Base-by-base conservation (phyloP, 306 rosid species). In the Vigna trinervia region DNA sequence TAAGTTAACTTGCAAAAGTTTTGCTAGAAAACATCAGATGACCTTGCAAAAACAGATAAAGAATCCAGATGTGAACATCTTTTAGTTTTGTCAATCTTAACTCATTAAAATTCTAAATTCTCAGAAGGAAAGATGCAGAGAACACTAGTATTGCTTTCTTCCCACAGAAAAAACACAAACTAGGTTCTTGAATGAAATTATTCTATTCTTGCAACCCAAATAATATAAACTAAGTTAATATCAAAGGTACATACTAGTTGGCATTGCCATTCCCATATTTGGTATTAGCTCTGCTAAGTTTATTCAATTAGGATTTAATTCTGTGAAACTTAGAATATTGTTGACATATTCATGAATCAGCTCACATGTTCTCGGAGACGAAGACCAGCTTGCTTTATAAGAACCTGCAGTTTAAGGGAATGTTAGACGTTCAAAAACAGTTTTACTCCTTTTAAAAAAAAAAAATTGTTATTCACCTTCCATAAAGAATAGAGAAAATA, bases 341-440 rank as follows among this genome's bases (percentile, higher is more conserved):
- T 71, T n/a, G 12, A 63, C 48, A 48, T 22, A 48, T 74, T 64
- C 8, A 59, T 6, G 41, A 23, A 79, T 78, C 58, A 52, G 76
- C 93, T 89, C 87, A 95, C 98, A 87, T 89, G 89, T 71, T 88
- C 92, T 81, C 82, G 95, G 53, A 95, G 90, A 85, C 77, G 91
- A 50, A 95, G 87, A 68, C 96, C 93, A 66, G 92, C 96, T 88
- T 92, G 98, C 89, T 92, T 92, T 51, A 81, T 80, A 73, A 95
- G 97, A 82, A 95, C 98, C 98, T 95, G 85, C 73, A 75, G 59
- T 74, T 81, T 77, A 78, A 45, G 56, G 67, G 82, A 83, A 15
- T 19, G 65, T 56, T 47, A 77, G 59, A 71, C 57, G 69, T 63
- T 71, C 54, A 87, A 60, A 47, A 45, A 56, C 48, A 80, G 71